Base-by-base conservation (phyloP, 495 filamentous ascomycete genomes). In the Daldinia concentrica region DNA sequence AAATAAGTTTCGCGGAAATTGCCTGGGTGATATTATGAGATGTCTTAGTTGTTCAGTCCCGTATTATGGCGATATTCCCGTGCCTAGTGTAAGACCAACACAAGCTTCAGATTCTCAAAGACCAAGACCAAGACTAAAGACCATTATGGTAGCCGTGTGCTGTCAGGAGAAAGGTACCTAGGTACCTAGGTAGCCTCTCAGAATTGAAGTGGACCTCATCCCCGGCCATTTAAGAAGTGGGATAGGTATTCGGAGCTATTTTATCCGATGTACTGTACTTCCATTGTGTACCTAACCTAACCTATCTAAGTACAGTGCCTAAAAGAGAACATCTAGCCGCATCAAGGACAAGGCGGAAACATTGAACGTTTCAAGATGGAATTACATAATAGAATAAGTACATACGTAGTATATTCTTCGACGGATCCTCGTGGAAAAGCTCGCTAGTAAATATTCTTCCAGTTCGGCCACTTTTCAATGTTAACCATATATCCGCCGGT, bases 121-220 rank as follows among this genome's bases (percentile, higher is more conserved):
- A 48, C 43, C 43, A 48, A 48, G 43, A 48, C 43, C 43, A 48
- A 17, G 19, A 51, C 19, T 36, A 68, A 62, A 61, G 66, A 32
- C 51, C 27, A 51, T 36, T 68, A 27, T 50, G 56, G 36, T 30
- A 62, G 52, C 27, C 50, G 27, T 37, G 24, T 43, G 37, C 39
- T 45, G 14, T 43, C 58, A 43, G 36, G 17, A 39, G 58, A n/a
- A 60, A 30, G 58, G 39, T 60, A 60, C 58, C 24, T 45, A 7
- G 58, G 58, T 60, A 60, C 58, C 26, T 54, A 54, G n/a, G n/a
- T n/a, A n/a, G 14, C 24, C 50, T 54, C 26, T 30, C 29, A 14
- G 34, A 36, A 48, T 22, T 9, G 9, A 19, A 9, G 34, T 58
- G 17, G 51, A 30, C n/a, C n/a, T n/a, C n/a, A n/a, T n/a, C n/a